phyloP scores from a whole-genome alignment of 2,329 filamentous ascomycete species.

The Neodidymelliopsis sp. region DNA sequence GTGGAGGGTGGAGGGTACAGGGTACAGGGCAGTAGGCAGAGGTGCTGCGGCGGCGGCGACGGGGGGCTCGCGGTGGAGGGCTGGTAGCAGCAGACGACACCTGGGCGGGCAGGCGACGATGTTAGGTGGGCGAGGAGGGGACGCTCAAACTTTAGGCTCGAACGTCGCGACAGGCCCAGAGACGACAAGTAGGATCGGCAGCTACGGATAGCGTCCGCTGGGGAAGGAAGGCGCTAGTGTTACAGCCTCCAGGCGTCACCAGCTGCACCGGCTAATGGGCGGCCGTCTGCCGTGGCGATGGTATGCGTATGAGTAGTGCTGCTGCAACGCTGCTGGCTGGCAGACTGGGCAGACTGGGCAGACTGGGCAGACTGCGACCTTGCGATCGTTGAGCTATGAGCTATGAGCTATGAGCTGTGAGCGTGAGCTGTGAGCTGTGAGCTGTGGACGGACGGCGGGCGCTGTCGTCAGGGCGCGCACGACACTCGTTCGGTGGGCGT shows the following conservation, averaged over 20 bases:
- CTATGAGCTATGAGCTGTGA: no score
- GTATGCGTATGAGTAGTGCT: no score
- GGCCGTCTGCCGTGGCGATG: no score
- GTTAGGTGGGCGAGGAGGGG: constrained; percentile 4
- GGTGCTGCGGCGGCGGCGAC: no score
- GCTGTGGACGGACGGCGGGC: no score
- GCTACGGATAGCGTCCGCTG: constrained; percentile 30
- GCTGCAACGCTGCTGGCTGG: not conserved
- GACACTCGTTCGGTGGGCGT: not conserved
- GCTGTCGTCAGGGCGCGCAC: constrained; percentile 11
- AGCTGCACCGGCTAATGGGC: not conserved
- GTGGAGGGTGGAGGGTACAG: not conserved
- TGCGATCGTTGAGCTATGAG: no score
- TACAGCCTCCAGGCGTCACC: constrained; percentile 8
- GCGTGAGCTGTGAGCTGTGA: no score
- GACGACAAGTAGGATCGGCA: constrained; percentile 30
- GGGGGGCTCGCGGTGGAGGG: not conserved
- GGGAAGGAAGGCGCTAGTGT: constrained; percentile 26
- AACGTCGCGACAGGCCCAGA: constrained; percentile 7
- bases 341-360: not conserved
- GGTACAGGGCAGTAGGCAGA: no score
- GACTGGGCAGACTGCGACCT: not conserved
- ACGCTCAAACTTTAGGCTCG: not conserved
- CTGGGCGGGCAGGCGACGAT: constrained; percentile 2
- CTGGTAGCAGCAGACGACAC: constrained; percentile 6